Evolutionary conservation across 768 basidiomycete genomes (phyloP).

Genomic region (Myochromella boudieri): DNA sequence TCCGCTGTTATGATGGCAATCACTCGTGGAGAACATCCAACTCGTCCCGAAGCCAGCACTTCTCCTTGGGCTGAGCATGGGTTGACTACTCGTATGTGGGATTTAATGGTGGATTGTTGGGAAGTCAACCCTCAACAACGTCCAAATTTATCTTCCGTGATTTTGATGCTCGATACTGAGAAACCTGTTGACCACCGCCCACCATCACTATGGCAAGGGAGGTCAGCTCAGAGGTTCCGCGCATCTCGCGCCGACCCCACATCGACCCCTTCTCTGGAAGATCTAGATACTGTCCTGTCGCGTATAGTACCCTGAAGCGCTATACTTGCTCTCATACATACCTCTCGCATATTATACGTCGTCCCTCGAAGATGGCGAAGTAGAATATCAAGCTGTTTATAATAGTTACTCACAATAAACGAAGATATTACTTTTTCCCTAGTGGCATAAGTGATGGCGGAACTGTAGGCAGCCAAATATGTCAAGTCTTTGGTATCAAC

Average conservation of each 20-base stretch:
- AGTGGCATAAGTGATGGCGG: too few relatives aligned
- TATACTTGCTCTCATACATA: too few relatives aligned
- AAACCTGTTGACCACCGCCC: background rate
- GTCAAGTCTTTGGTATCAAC: too few relatives aligned
- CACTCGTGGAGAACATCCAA: background rate
- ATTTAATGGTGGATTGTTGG: constrained; percentile 10
- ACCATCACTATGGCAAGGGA: constrained; percentile 3
- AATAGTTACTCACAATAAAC: too few relatives aligned
- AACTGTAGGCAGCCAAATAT: too few relatives aligned
- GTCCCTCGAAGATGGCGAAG: too few relatives aligned
- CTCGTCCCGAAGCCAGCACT: background rate
- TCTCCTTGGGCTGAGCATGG: constrained; percentile 1
- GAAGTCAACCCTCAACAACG: background rate
- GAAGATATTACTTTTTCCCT: too few relatives aligned
- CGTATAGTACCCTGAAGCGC: too few relatives aligned
- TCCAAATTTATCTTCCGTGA: constrained; percentile 3
- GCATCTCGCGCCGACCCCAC: background rate
- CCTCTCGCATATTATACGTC: too few relatives aligned
- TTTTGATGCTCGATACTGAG: background rate
- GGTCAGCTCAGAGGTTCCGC: constrained; percentile 6
- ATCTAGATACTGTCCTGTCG: background rate
- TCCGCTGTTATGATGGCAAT: background rate
- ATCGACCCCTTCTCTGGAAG: background rate
- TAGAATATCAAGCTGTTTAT: too few relatives aligned
- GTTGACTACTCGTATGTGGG: constrained; percentile 7